Evolutionary conservation across 805 yeast species (phyloP), one percentile per base, ranked within the genome.

Genomic region (Teunomyces kruisii): DNA sequence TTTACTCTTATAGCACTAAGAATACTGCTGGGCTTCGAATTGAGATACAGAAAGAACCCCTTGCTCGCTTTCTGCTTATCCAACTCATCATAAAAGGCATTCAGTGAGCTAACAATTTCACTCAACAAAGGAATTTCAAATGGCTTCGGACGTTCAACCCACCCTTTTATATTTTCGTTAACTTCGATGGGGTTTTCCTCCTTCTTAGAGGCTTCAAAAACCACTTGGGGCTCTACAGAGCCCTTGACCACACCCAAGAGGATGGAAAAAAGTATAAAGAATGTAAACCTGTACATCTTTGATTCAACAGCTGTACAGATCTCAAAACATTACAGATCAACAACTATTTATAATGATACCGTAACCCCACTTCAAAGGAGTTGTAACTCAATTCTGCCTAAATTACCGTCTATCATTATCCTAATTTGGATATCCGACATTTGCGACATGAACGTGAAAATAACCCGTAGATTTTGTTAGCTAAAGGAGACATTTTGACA

Each of bases 381-480:
- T 6, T 19, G 22, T 6, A 19, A 19, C 22, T 19, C 22, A 6
- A 19, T 19, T 19, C 6, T 6, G 22, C 22, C 22, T 19, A 19
- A 19, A 19, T 6, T 6, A 19, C 22, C 22, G 22, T 19, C 22
- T 19, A 3, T 6, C 22, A 19, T 19, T 33, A 33, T 7, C 38
- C 38, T 24, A n/a, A 35, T 35, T 22, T 35, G 38, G 38, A 22
- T 19, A 22, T 13, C 22, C 27, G 38, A 35, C 38, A 35, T 35
- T 35, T 35, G 27, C 27, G 38, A 35, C 38, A 35, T 35, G 38
- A 35, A 35, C 15, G 38, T 35, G 38, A 35, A 35, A 35, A 35
- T 6, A 10, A 8, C 2, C 15, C n/a, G n/a, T n/a, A n/a, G n/a
- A n/a, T n/a, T n/a, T n/a, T n/a, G n/a, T n/a, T n/a, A n/a, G n/a